Evolutionary conservation across 2,329 filamentous ascomycete species (phyloP).

Genomic region (Penicillium sp.): DNA sequence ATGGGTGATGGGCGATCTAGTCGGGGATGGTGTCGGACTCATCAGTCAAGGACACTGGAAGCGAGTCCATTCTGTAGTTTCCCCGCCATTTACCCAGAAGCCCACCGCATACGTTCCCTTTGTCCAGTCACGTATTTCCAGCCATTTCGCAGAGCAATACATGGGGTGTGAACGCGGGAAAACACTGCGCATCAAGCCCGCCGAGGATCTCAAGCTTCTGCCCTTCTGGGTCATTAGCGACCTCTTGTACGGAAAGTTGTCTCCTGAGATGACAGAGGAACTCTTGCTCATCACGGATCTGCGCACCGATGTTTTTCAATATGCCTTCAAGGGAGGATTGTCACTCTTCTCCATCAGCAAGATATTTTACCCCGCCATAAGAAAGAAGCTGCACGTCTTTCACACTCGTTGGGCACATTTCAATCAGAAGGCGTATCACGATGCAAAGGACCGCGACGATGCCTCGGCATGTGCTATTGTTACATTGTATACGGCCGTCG

Average conservation of each 20-base stretch:
- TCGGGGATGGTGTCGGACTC: slow-evolving; percentile 47
- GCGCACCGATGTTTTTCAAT: slow-evolving; percentile 34
- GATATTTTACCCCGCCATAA: slow-evolving; percentile 19
- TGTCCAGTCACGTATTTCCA: slow-evolving; percentile 1
- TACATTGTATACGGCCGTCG: slow-evolving; percentile 7
- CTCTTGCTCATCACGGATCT: slow-evolving; percentile 23
- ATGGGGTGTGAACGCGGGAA: neutral
- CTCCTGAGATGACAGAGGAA: slow-evolving; percentile 18
- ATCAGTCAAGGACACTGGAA: slow-evolving; percentile 29
- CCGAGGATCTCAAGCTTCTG: slow-evolving; percentile 32
- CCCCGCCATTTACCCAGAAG: neutral
- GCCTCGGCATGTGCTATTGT: slow-evolving; percentile 8
- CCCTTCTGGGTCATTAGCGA: slow-evolving; percentile 44
- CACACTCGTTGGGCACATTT: slow-evolving; percentile 32
- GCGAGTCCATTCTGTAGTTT: neutral
- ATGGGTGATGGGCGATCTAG: slow-evolving; percentile 40
- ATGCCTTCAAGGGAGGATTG: slow-evolving; percentile 37
- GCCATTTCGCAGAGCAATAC: neutral
- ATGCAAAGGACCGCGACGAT: neutral
- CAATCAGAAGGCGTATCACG: slow-evolving; percentile 28
- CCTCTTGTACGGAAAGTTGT: slow-evolving; percentile 38
- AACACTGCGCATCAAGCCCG: slow-evolving; percentile 19
- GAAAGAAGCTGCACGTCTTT: slow-evolving; percentile 28
- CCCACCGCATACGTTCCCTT: neutral
- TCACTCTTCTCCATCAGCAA: slow-evolving; percentile 26